phyloP scores from a whole-genome alignment of 768 basidiomycete genomes.

The Mycena capillaripes region DNA sequence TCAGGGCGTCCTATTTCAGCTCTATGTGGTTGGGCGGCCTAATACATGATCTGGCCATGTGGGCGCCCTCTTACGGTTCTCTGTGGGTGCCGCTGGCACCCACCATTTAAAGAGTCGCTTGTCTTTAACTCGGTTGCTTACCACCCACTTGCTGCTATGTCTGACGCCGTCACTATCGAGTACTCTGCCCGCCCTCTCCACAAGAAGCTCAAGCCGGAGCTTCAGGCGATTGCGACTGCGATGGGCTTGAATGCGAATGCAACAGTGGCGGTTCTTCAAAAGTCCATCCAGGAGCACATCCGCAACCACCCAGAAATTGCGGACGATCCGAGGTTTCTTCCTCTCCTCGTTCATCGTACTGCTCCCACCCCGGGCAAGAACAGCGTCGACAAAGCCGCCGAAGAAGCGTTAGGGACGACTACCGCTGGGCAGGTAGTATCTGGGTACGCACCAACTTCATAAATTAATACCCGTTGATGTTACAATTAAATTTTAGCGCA shows the following conservation, averaged over 20 bases:
- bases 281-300: neutral
- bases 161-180: neutral
- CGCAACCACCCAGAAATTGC: neutral
- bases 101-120: neutral
- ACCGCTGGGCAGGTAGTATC: neutral
- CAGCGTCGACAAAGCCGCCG: neutral
- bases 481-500: neutral
- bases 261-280: neutral
- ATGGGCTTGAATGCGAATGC: neutral
- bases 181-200: neutral
- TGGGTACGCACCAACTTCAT: neutral
- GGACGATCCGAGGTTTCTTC: neutral
- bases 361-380: neutral
- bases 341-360: slow-evolving; percentile 3
- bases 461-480: neutral
- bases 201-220: neutral
- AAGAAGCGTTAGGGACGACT: neutral
- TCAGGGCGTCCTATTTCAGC: neutral
- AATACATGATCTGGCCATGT: neutral
- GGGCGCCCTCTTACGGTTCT: neutral
- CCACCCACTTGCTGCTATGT: neutral
- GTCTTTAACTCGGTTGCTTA: neutral
- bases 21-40: neutral
- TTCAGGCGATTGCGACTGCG: neutral
- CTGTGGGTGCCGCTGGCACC: neutral